These are phyloP conservation scores for Kwoniella europaea DNA, from an alignment of 768 basidiomycete species.

Conservation along the genomic window DNA sequence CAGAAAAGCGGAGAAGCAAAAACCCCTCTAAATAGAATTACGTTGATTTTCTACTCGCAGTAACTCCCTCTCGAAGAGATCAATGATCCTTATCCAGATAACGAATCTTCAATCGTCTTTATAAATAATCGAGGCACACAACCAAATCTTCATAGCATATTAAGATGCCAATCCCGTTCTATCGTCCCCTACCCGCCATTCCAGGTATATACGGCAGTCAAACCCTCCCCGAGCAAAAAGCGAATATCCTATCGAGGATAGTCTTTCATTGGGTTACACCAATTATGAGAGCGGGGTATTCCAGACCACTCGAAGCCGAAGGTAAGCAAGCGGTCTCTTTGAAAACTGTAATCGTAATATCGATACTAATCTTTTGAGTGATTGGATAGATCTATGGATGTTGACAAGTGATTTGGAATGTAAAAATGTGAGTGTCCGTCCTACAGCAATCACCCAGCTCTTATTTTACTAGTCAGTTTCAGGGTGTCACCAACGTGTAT, in stretches of 20 bases:
- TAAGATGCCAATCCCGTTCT: conserved; percentile 45
- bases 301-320: conserved; percentile 38
- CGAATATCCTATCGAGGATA: conserved; percentile 23
- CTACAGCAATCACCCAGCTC: not conserved
- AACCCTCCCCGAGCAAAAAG: conserved; percentile 29
- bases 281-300: conserved; percentile 41
- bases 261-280: conserved; percentile 49
- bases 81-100: too few relatives aligned
- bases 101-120: not conserved
- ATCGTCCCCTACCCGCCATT: conserved; percentile 29
- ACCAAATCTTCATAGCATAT: not conserved
- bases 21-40: too few relatives aligned
- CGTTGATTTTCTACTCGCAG: too few relatives aligned
- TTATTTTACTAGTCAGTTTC: too few relatives aligned
- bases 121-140: not conserved
- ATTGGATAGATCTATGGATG: conserved; percentile 27
- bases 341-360: not conserved
- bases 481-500: too few relatives aligned
- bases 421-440: conserved; percentile 19
- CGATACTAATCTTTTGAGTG: not conserved
- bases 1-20: not conserved
- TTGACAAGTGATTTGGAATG: conserved; percentile 25
- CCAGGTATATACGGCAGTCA: conserved; percentile 26
- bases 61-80: too few relatives aligned
- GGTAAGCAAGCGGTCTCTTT: conserved; percentile 13